Percentiles rank a stretch among this genome's conserved stretches.
Evolutionary conservation across 805 yeast genomes (phyloP).

Genomic region (Sugiyamaella chiloensis): DNA sequence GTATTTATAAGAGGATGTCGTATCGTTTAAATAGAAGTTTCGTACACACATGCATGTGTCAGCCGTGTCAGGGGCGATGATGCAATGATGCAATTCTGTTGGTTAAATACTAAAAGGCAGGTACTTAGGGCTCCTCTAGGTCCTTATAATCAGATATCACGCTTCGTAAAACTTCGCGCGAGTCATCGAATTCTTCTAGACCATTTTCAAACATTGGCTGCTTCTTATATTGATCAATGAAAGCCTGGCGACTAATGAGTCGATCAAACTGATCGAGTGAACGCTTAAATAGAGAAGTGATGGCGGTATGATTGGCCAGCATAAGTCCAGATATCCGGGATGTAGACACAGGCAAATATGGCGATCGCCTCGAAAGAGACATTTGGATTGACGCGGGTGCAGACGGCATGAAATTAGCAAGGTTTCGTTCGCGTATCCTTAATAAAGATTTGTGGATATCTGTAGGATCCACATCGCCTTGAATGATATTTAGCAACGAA

Average conservation of each 20-base stretch:
- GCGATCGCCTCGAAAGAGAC: constrained; percentile 71
- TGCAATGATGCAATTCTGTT: too few relatives aligned
- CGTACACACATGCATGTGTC: neutral
- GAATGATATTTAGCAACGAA: constrained; percentile 66
- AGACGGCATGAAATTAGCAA: constrained; percentile 79
- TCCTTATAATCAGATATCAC: constrained; percentile 75
- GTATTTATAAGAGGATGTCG: neutral
- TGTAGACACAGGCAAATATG: constrained; percentile 45
- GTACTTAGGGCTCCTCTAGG: too few relatives aligned
- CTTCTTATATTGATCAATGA: constrained; percentile 68
- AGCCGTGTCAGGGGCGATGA: constrained; percentile 4
- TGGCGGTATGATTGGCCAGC: constrained; percentile 78
- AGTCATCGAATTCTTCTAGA: constrained; percentile 71
- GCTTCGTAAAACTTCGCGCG: constrained; percentile 69
- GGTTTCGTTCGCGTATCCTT: constrained; percentile 40
- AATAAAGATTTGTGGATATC: constrained; percentile 56
- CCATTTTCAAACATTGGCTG: constrained; percentile 40
- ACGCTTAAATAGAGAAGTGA: constrained; percentile 61
- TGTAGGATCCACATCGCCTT: constrained; percentile 61
- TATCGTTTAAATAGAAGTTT: neutral
- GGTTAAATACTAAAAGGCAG: too few relatives aligned
- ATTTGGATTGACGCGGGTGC: constrained; percentile 75
- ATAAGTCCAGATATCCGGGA: constrained; percentile 71
- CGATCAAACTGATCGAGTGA: constrained; percentile 76
- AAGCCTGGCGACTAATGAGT: constrained; percentile 76